Conservation (phyloP, 257 asterid genomes). For the Agastache rugosa region DNA sequence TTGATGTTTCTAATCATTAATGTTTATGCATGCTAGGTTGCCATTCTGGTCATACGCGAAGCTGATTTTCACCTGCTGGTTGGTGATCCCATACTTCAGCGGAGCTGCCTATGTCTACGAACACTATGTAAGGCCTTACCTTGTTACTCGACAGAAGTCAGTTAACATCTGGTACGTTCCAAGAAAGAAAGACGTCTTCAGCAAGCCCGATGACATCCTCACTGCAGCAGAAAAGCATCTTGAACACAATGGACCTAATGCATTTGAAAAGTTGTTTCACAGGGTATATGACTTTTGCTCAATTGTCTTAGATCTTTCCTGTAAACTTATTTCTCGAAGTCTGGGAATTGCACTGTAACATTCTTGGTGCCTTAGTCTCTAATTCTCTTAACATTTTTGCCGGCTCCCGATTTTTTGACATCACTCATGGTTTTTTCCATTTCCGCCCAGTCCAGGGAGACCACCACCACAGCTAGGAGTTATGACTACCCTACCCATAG, state of each 20-base stretch:
- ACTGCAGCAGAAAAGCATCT: conserved; percentile 85
- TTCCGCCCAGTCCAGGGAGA: conserved; percentile 55
- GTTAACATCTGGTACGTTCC: conserved; percentile 83
- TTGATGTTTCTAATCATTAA: neutral
- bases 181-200: conserved; percentile 60
- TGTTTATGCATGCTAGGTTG: conserved; percentile 54
- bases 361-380: neutral
- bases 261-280: conserved; percentile 70
- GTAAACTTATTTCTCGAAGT: neutral
- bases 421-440: conserved; percentile 17
- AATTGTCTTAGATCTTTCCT: neutral
- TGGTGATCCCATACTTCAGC: conserved; percentile 93
- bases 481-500: conserved; percentile 47
- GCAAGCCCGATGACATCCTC: conserved; percentile 77
- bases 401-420: neutral
- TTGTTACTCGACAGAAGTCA: conserved; percentile 66
- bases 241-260: conserved; percentile 69
- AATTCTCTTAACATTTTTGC: neutral
- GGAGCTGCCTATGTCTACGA: conserved; percentile 95
- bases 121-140: conserved; percentile 81
- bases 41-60: conserved; percentile 96
- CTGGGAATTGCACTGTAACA: too few relatives aligned
- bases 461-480: conserved; percentile 42
- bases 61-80: conserved; percentile 90
- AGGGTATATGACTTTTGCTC: conserved; percentile 50